Conservation (phyloP, 192 early-diverging fungal genomes). For the Lobosporangium transversale region DNA sequence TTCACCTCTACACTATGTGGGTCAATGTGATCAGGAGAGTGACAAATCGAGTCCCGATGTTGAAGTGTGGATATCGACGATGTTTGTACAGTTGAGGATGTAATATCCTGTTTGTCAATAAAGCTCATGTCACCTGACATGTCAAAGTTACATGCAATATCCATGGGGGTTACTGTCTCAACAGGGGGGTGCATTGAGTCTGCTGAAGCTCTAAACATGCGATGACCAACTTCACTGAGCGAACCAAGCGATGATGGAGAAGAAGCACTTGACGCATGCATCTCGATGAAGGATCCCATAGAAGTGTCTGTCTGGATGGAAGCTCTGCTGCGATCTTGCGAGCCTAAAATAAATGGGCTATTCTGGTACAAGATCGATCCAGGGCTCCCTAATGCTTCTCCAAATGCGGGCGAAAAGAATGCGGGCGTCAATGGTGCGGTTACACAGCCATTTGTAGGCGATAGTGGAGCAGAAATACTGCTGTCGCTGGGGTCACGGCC, state of each 20-base stretch:
- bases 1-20: slow-evolving; percentile 50
- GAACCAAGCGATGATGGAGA: slow-evolving; percentile 52
- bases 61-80: background rate
- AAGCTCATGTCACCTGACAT: slow-evolving; percentile 26
- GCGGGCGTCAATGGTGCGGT: slow-evolving; percentile 68
- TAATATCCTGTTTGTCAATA: slow-evolving; percentile 27
- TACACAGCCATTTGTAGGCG: slow-evolving; percentile 17
- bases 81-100: background rate
- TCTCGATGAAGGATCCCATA: slow-evolving; percentile 45
- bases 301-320: slow-evolving; percentile 50
- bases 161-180: slow-evolving; percentile 50
- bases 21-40: slow-evolving; percentile 46
- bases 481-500: slow-evolving; percentile 16
- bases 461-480: slow-evolving; percentile 31
- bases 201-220: slow-evolving; percentile 42
- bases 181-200: slow-evolving; percentile 47
- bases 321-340: slow-evolving; percentile 51
- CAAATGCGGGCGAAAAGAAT: slow-evolving; percentile 78
- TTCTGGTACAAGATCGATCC: slow-evolving; percentile 34
- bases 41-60: slow-evolving; percentile 30
- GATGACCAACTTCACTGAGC: slow-evolving; percentile 32
- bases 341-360: slow-evolving; percentile 35
- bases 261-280: slow-evolving; percentile 39
- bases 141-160: slow-evolving; percentile 40
- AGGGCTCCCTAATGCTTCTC: slow-evolving; percentile 63